Base-by-base conservation (phyloP, 495 filamentous ascomycete species). In the Penicillium maclennaniae region DNA sequence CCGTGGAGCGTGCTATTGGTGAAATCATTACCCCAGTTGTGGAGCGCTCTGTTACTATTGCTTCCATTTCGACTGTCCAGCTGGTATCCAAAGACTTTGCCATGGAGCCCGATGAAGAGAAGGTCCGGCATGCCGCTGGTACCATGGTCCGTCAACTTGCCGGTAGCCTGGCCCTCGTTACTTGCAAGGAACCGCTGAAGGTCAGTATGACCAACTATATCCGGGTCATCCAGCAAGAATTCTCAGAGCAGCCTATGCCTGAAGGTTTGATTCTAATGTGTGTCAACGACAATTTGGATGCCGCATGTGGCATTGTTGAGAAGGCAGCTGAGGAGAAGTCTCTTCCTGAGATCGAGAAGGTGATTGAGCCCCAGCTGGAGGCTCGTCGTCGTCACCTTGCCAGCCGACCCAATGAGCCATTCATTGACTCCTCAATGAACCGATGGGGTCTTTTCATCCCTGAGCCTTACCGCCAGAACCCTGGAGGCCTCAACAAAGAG, bases 1-100 rank as follows among this genome's bases (percentile, higher is more conserved):
- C 93, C 8, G 87, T 95, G 36, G 90, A 89, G 43, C 85, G 88
- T 45, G 91, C 93, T 9, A 84, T 97, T 48, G 83, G 87, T 31
- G 95, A 97, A 59, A 98, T 98, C 58, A 96, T 97, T 54, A 88
- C 88, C 28, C 93, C 93, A 6, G 93, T 98, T 7, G 95, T 98
- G 14, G 93, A 98, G 64, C 83, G 93, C 21, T 98, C 93, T 15
- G 91, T 98, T 17, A 96, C 95, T 0, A 97, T 98, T 67, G 93
- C 93, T 31, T 91, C 92, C 7, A 97, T 99, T 37, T 92, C 92
- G 6, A 95, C 93, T 0, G 83, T 88, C 43, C 89, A 96, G 68
- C 84, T 99, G 63, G 87, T 99, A 26, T 86, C 84, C 47, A 99
- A 97, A 63, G 93, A 99, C 67, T 99, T 96, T 67, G 87, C 90